A percentile compares a stretch with the other conserved stretches of the same genome.
Conservation (phyloP, 495 filamentous ascomycete genomes). For the Pseudoneurospora amorphoporcata region DNA sequence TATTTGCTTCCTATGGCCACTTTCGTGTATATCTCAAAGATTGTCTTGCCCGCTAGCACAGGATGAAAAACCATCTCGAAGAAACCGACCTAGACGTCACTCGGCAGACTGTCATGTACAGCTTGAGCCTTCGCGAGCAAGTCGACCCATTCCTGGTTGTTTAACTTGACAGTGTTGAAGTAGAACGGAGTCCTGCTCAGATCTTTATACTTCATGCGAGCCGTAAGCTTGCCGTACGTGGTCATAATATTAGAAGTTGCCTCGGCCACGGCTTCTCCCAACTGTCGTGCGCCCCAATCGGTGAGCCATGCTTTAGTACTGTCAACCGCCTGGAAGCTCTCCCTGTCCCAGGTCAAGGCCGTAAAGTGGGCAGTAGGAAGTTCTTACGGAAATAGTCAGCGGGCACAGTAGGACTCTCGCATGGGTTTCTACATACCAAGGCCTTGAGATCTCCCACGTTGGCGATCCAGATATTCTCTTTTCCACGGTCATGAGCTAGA, state of each 20-base stretch:
- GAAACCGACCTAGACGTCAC: conserved; percentile 35
- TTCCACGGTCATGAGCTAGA: conserved; percentile 44
- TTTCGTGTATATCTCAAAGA: conserved; percentile 27
- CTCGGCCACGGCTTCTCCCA: conserved; percentile 22
- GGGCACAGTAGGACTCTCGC: neutral
- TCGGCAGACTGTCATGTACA: conserved; percentile 34
- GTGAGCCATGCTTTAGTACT: conserved; percentile 40
- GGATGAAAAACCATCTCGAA: conserved; percentile 56
- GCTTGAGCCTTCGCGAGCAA: conserved; percentile 38
- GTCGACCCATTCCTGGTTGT: conserved; percentile 44
- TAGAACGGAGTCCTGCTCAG: conserved; percentile 38
- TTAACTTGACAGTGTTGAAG: conserved; percentile 43
- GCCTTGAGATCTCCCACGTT: conserved; percentile 60
- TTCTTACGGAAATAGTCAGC: conserved; percentile 16
- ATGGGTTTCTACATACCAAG: conserved; percentile 23
- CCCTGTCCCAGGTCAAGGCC: conserved; percentile 49
- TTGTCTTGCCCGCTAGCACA: conserved; percentile 38
- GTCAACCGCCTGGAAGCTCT: conserved; percentile 28
- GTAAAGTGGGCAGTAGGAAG: conserved; percentile 49
- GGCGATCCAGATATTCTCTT: conserved; percentile 52
- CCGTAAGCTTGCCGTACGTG: conserved; percentile 44
- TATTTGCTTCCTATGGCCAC: conserved; percentile 14
- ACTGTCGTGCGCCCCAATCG: conserved; percentile 32
- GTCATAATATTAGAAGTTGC: conserved; percentile 39
- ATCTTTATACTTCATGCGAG: conserved; percentile 52